phyloP scores from a whole-genome alignment of 768 basidiomycete genomes.

The Boletus rubropictus region DNA sequence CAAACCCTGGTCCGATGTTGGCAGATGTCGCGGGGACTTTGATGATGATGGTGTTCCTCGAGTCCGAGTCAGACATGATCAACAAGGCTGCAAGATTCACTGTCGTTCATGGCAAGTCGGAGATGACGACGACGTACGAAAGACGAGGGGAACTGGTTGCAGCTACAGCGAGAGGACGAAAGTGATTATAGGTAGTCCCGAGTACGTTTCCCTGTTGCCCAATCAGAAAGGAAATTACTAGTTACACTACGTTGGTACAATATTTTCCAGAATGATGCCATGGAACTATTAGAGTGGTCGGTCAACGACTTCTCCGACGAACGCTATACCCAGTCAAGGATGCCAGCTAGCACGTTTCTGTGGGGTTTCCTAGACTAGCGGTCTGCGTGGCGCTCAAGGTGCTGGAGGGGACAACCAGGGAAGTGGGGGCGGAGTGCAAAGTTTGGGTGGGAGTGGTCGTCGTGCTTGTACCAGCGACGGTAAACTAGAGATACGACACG shows the following conservation, averaged over 20 bases:
- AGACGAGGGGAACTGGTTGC: background rate
- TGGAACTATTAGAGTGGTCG: conserved; percentile 2
- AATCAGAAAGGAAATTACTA: background rate
- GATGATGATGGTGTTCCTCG: conserved; percentile 51
- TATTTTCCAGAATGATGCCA: background rate
- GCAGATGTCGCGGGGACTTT: conserved; percentile 95
- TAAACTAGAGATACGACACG: conserved; percentile 18
- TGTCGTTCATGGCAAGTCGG: background rate
- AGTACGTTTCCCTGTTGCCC: background rate
- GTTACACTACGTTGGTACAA: conserved; percentile 14
- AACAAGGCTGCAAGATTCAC: conserved; percentile 2
- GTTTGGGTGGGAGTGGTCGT: background rate
- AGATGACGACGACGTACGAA: conserved; percentile 5
- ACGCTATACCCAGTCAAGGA: background rate
- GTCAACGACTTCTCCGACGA: conserved; percentile 9
- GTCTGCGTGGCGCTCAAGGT: conserved; percentile 1
- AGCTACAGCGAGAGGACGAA: background rate
- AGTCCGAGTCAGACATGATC: conserved; percentile 18
- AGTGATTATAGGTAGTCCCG: background rate
- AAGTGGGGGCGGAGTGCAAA: background rate
- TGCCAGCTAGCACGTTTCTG: conserved; percentile 2
- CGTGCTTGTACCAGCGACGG: conserved; percentile 15
- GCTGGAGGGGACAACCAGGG: background rate
- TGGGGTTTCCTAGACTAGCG: background rate
- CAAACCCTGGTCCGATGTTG: conserved; percentile 98